phyloP scores from a whole-genome alignment of 2,329 filamentous ascomycete genomes.

The Aureobasidium sp. region DNA sequence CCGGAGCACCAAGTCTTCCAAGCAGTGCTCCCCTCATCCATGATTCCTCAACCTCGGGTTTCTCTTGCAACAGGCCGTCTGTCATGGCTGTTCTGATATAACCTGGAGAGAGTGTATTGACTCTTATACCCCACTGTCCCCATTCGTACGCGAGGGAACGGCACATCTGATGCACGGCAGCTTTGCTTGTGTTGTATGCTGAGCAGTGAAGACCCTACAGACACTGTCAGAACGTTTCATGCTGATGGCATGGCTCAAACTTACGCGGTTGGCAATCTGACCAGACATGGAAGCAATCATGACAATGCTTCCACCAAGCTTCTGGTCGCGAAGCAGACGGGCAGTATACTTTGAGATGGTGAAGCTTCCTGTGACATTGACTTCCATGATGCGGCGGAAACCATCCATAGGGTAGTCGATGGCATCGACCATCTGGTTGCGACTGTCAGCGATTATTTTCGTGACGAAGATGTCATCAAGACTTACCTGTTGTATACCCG shows the following conservation, averaged over 20 bases:
- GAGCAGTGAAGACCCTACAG: slow-evolving; percentile 30
- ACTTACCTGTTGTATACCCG: slow-evolving; percentile 35
- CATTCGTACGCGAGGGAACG: slow-evolving; percentile 27
- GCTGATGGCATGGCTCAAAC: slow-evolving; percentile 3
- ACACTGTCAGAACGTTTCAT: neutral
- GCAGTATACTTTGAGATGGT: slow-evolving; percentile 33
- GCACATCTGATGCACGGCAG: slow-evolving; percentile 33
- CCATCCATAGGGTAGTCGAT: slow-evolving; percentile 31
- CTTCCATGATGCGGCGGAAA: slow-evolving; percentile 32
- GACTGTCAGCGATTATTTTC: no score
- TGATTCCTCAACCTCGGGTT: slow-evolving; percentile 45
- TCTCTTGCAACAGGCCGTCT: slow-evolving; percentile 30
- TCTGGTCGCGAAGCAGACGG: slow-evolving; percentile 31
- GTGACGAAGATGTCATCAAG: no score
- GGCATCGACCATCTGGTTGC: slow-evolving; percentile 30
- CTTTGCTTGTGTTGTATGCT: slow-evolving; percentile 25
- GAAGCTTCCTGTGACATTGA: slow-evolving; percentile 34
- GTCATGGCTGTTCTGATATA: slow-evolving; percentile 33
- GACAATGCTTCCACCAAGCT: slow-evolving; percentile 26
- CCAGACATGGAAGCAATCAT: slow-evolving; percentile 60
- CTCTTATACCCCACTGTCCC: slow-evolving; percentile 27
- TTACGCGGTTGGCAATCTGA: slow-evolving; percentile 63
- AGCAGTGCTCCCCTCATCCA: slow-evolving; percentile 51
- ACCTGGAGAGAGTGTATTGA: slow-evolving; percentile 29
- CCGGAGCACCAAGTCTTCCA: slow-evolving; percentile 47